A percentile compares a stretch with the other conserved stretches of the same genome.
phyloP scores from a whole-genome alignment of 2,329 filamentous ascomycete species.

The Tolypocladium endophyticum region DNA sequence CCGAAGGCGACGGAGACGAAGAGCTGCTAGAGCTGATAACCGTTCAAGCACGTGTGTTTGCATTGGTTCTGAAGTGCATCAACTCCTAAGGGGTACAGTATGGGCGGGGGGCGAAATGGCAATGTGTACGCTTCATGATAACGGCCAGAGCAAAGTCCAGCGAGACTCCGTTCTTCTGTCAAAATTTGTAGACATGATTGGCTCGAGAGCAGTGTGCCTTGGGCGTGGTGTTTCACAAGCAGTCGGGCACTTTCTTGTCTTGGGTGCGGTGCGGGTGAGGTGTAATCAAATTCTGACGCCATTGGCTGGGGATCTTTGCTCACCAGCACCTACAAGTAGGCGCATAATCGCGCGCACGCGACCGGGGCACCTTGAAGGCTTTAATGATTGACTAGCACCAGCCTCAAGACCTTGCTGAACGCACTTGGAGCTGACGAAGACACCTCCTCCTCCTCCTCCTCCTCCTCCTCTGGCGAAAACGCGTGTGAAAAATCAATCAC shows the following conservation, averaged over 20 bases:
- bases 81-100: neutral
- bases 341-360: neutral
- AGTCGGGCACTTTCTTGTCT: neutral
- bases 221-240: neutral
- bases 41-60: neutral
- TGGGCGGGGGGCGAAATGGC: no score
- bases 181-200: neutral
- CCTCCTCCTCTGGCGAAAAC: no score
- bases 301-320: conserved; percentile 3
- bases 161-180: no score
- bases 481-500: neutral
- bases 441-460: no score
- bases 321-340: neutral
- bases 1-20: neutral
- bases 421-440: neutral
- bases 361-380: neutral
- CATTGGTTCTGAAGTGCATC: neutral
- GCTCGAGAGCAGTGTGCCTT: neutral
- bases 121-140: neutral
- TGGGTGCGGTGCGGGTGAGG: neutral
- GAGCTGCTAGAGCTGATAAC: neutral
- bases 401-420: neutral
- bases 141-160: neutral
- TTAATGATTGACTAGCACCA: neutral
- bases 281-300: conserved; percentile 2